Evolutionary conservation across 371 early-diverging fungal genomes (phyloP).

Genomic region (Rhizopus microsporus): DNA sequence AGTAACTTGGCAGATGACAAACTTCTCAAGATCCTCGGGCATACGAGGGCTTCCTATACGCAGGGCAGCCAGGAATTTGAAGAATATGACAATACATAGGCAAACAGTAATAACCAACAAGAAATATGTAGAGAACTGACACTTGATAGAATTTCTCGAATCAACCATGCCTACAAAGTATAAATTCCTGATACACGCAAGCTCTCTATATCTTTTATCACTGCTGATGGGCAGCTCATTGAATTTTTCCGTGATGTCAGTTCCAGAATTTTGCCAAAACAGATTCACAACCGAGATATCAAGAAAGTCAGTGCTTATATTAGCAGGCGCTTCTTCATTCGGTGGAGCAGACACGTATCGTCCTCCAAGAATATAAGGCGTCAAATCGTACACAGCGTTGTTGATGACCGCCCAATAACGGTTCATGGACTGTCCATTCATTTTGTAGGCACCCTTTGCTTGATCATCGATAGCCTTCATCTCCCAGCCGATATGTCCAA

Average conservation of each 20-base stretch:
- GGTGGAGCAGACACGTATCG: conserved; percentile 24
- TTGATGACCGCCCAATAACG: conserved; percentile 61
- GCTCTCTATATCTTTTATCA: conserved; percentile 26
- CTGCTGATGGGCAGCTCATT: conserved; percentile 30
- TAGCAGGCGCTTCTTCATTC: conserved; percentile 23
- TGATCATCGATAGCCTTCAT: conserved; percentile 29
- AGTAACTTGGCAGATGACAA: conserved; percentile 85
- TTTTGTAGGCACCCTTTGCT: conserved; percentile 22
- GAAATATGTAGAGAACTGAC: conserved; percentile 82
- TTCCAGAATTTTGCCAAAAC: conserved; percentile 55
- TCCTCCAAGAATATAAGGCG: conserved; percentile 55
- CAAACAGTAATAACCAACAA: conserved; percentile 72
- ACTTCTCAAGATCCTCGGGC: conserved; percentile 80
- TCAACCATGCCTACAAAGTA: conserved; percentile 85
- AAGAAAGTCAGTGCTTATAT: conserved; percentile 40
- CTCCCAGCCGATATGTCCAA: conserved; percentile 41
- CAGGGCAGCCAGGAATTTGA: conserved; percentile 87
- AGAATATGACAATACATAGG: conserved; percentile 75
- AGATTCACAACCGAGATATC: conserved; percentile 50
- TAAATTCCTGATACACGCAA: conserved; percentile 68
- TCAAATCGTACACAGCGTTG: conserved; percentile 63
- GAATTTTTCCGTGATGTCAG: conserved; percentile 59
- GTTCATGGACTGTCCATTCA: conserved; percentile 32
- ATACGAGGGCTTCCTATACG: conserved; percentile 55
- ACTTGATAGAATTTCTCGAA: conserved; percentile 69